A percentile compares a stretch with the other conserved stretches of the same genome.
Evolutionary conservation across 2,329 filamentous ascomycete species (phyloP).

Genomic region (Coccinonectria pachysandricola): DNA sequence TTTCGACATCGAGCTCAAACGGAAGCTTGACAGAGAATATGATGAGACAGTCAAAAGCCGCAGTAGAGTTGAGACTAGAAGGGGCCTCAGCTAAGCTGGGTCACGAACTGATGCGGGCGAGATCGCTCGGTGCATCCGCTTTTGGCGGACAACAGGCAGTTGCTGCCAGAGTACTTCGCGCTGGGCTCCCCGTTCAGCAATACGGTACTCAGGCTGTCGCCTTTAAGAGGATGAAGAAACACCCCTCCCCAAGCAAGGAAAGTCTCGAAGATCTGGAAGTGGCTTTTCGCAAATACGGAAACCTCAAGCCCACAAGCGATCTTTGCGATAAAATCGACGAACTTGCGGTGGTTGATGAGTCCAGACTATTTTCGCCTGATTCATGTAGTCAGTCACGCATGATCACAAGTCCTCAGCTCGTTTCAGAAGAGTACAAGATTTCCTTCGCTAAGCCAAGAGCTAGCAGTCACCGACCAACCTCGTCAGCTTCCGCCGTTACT

Average conservation of each 20-base stretch:
- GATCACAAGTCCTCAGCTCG: no score
- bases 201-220: slow-evolving; percentile 1
- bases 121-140: no score
- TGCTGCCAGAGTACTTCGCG: slow-evolving; percentile 3
- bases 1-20: slow-evolving; percentile 8
- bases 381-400: no score
- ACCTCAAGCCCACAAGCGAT: slow-evolving; percentile 13
- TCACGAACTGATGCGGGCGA: not conserved
- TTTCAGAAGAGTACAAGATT: no score
- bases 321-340: slow-evolving; percentile 20
- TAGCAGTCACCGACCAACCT: slow-evolving; percentile 8
- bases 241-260: slow-evolving; percentile 34
- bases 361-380: no score
- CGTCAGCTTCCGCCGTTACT: slow-evolving; percentile 7
- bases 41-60: slow-evolving; percentile 2
- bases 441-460: no score
- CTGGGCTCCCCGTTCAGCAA: slow-evolving; percentile 1
- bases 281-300: slow-evolving; percentile 24
- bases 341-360: slow-evolving; percentile 7
- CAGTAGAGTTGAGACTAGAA: slow-evolving; percentile 2
- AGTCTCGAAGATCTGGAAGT: slow-evolving; percentile 28
- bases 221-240: slow-evolving; percentile 27
- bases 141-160: no score
- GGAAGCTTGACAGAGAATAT: slow-evolving; percentile 6
- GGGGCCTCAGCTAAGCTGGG: slow-evolving; percentile 1